Base-by-base conservation (phyloP, 2,329 filamentous ascomycete species). In the Thielaviopsis musarum region DNA sequence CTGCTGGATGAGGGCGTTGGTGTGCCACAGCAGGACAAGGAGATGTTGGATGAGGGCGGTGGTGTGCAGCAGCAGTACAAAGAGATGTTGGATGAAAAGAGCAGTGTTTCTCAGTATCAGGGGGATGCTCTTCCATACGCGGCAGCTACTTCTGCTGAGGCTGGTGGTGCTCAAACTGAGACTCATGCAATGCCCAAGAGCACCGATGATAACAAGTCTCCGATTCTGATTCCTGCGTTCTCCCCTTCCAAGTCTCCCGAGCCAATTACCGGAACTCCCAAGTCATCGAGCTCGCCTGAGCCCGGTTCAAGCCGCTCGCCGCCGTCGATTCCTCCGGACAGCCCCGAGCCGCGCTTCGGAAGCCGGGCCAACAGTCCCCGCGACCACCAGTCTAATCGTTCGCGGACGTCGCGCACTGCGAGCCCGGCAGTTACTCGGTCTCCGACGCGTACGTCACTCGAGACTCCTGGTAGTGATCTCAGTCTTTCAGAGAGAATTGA, bases 1-100 rank as follows among this genome's bases (percentile, higher is more conserved):
- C 74, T 45, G 15, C 38, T n/a, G 38, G 38, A 45, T 15, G 38
- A 45, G 15, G 15, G 38, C 38, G 17, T 2, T 34, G 30, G 30
- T 12, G 30, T 10, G 4, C 2, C 10, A 12, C 30, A 34, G 15
- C 38, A 45, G 38, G 54, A 48, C 12, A 45, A 56, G 7, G 22
- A 49, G 17, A 12, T 21, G 7, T n/a, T 19, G 7, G 17, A n/a
- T 21, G 38, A 34, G 3, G 26, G 26, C 7, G 26, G 7, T 28
- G 26, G 4, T 28, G 4, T 4, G 26, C 7, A 2, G 30, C 30
- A 34, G 7, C 38, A 45, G 38, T 41, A 49, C 13, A 45, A 57
- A 5, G 24, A 49, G n/a, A 13, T 17, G 10, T 12, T 21, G 9
- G n/a, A 28, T 34, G 55, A 38, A 54, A 54, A 19, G 22, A n/a